Conservation (phyloP, 2,329 filamentous ascomycete species). For the Gyromitra esculenta region DNA sequence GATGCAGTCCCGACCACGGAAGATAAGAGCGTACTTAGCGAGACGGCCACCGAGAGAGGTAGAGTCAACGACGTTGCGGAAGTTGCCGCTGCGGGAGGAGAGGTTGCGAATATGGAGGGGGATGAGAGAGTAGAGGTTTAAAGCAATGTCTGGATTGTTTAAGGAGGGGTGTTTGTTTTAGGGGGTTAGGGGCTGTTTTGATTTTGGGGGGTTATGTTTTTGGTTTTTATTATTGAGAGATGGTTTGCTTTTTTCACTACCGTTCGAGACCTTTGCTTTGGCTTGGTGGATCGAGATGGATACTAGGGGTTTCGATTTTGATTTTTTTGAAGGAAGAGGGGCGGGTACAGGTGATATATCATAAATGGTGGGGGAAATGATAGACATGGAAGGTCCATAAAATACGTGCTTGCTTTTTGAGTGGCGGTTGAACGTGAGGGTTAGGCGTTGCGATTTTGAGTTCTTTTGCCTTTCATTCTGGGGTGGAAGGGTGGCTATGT, state of each 20-base stretch:
- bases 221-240: too few relatives aligned
- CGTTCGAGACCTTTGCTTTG: neutral
- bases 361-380: conserved; percentile 4
- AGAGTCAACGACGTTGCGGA: conserved; percentile 23
- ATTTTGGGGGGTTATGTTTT: neutral
- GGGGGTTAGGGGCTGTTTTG: conserved; percentile 6
- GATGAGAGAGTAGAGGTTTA: conserved; percentile 43
- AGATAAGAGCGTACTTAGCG: conserved; percentile 9
- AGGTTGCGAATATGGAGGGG: conserved; percentile 29
- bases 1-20: conserved; percentile 27
- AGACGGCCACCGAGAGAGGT: conserved; percentile 2
- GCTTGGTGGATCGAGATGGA: neutral
- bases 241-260: neutral
- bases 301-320: too few relatives aligned
- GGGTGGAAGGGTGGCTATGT: too few relatives aligned
- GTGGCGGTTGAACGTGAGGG: neutral
- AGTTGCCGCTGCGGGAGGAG: conserved; percentile 8
- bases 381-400: neutral
- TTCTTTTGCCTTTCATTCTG: neutral
- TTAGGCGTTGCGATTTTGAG: neutral
- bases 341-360: neutral
- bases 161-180: neutral
- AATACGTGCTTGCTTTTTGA: neutral
- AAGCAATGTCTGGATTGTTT: neutral
- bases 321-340: neutral